These are phyloP conservation scores for Ambrosiella xylebori DNA, from an alignment of 2,329 filamentous ascomycete species.

Conservation along the genomic window DNA sequence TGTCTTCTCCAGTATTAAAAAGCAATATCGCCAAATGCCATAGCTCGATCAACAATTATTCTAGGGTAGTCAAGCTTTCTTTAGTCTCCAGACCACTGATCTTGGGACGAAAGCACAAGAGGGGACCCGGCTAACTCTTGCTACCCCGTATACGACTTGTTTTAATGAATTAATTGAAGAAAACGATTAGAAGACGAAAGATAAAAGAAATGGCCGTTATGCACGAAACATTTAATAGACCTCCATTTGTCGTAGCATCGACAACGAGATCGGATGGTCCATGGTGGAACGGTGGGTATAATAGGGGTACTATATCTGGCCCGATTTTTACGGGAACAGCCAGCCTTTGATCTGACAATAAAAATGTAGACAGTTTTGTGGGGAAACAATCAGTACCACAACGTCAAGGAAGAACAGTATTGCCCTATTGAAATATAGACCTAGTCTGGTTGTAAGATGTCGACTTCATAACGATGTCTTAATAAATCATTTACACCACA, in stretches of 20 bases:
- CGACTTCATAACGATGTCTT: background rate
- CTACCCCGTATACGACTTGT: background rate
- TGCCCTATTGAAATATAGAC: background rate
- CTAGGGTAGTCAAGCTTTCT: background rate
- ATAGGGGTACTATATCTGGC: background rate
- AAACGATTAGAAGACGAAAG: background rate
- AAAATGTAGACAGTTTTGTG: background rate
- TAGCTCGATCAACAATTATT: background rate
- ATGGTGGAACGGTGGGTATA: background rate
- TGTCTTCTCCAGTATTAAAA: background rate
- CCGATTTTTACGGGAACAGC: background rate
- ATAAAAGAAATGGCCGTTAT: background rate
- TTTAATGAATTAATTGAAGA: background rate
- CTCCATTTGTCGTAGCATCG: background rate
- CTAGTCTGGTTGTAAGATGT: background rate
- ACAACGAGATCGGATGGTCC: background rate
- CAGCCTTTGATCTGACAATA: background rate
- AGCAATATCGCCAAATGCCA: background rate
- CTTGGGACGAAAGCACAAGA: background rate
- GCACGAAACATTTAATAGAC: background rate
- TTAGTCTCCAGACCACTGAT: background rate
- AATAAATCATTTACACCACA: constrained; percentile 6
- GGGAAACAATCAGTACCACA: background rate
- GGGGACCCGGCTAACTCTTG: background rate
- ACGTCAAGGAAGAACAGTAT: background rate